A percentile compares a stretch with the other conserved stretches of the same genome.
These are phyloP conservation scores for Adansonia digitata DNA, from an alignment of 345 rosid genomes.

Conservation along the genomic window DNA sequence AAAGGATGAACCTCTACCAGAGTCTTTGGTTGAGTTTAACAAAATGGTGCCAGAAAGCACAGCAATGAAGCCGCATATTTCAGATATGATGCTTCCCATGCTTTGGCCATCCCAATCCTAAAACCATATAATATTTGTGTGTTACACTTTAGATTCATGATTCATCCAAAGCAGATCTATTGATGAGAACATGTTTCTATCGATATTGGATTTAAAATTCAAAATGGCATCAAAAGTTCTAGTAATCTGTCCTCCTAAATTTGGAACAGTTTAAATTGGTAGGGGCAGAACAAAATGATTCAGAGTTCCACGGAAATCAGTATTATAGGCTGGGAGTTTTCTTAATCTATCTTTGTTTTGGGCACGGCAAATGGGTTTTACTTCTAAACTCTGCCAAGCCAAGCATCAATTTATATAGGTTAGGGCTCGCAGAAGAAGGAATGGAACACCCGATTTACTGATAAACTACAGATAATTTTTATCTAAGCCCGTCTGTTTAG, in stretches of 20 bases:
- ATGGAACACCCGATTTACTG: not conserved
- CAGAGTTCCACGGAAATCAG: too few species aligned
- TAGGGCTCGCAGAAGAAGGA: not conserved
- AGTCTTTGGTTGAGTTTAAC: constrained; percentile 56
- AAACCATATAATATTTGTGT: constrained; percentile 8
- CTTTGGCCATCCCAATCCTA: constrained; percentile 74
- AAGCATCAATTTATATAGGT: not conserved
- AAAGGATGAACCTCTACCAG: constrained; percentile 47
- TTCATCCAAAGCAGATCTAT: not conserved
- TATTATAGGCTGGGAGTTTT: not conserved
- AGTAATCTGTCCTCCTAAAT: too few species aligned
- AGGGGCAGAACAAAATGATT: too few species aligned
- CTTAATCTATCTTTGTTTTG: not conserved
- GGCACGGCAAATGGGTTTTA: not conserved
- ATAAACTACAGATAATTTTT: not conserved
- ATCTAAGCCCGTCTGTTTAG: not conserved
- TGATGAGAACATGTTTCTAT: not conserved
- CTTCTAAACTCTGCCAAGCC: not conserved
- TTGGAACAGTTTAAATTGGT: too few species aligned
- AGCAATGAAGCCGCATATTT: constrained; percentile 57
- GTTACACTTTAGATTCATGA: not conserved
- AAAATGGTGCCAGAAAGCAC: constrained; percentile 63
- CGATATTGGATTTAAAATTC: too few species aligned
- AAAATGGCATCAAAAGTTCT: too few species aligned
- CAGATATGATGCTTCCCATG: constrained; percentile 52